Evolutionary conservation across 495 filamentous ascomycete species (phyloP).

Genomic region (Tuber indicum): DNA sequence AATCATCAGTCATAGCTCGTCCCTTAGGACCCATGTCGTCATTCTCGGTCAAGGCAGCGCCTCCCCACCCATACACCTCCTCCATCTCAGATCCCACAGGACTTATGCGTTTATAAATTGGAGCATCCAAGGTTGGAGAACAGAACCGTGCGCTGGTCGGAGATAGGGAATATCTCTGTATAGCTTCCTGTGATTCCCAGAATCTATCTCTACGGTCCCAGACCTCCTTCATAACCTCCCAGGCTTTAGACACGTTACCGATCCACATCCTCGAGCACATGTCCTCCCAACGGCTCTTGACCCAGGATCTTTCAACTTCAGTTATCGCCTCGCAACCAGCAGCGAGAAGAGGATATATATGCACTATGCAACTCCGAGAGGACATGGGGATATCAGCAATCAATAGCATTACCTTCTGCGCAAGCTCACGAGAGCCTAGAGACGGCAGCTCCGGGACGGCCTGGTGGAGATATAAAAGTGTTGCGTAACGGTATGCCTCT

Average conservation of each 20-base stretch:
- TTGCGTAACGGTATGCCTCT: constrained; percentile 70
- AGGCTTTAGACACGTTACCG: constrained; percentile 63
- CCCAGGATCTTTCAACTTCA: constrained; percentile 62
- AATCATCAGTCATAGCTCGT: constrained; percentile 5
- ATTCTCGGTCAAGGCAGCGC: constrained; percentile 11
- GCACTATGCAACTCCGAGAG: constrained; percentile 63
- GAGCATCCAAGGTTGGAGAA: constrained; percentile 11
- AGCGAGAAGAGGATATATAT: constrained; percentile 68
- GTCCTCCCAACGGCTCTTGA: constrained; percentile 57
- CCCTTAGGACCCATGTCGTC: neutral
- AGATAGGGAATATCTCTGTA: neutral
- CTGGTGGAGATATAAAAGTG: constrained; percentile 68
- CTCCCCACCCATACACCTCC: constrained; percentile 15
- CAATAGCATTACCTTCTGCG: constrained; percentile 56
- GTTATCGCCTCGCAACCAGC: constrained; percentile 63
- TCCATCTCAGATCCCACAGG: neutral
- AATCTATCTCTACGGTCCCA: constrained; percentile 51
- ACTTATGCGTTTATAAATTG: constrained; percentile 5
- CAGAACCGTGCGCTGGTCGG: constrained; percentile 4
- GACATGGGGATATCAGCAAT: constrained; percentile 59
- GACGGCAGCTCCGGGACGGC: constrained; percentile 70
- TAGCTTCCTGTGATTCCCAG: constrained; percentile 16
- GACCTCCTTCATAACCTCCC: constrained; percentile 53
- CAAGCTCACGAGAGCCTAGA: constrained; percentile 52
- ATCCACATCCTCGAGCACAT: constrained; percentile 63